A percentile compares a stretch with the other conserved stretches of the same genome.
These are phyloP conservation scores for Salix koriyanagi DNA, from an alignment of 345 rosid genomes.

Conservation along the genomic window DNA sequence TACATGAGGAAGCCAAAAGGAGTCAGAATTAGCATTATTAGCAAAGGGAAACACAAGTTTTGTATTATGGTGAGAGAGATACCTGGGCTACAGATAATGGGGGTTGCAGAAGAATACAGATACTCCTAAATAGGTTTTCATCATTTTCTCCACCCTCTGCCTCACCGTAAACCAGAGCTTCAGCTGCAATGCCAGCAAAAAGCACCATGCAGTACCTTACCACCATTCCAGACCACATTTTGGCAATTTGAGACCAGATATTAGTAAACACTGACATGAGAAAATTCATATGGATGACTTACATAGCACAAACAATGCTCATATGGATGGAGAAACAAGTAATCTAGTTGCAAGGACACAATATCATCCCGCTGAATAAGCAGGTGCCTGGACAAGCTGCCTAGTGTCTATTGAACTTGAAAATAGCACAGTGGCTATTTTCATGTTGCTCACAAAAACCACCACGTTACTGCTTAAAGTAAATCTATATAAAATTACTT, in stretches of 20 bases:
- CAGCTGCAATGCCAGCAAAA: slow-evolving; percentile 97
- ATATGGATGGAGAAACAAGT: neutral
- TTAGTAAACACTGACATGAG: neutral
- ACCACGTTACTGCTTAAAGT: too few species aligned
- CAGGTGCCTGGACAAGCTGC: neutral
- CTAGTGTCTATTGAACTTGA: too few species aligned
- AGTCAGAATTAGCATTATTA: neutral
- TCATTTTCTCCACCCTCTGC: slow-evolving; percentile 98
- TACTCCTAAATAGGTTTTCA: slow-evolving; percentile 86
- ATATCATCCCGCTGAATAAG: neutral
- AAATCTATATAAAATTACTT: too few species aligned
- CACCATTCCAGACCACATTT: slow-evolving; percentile 11
- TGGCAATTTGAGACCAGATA: neutral
- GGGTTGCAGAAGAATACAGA: slow-evolving; percentile 71
- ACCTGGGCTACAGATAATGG: slow-evolving; percentile 84
- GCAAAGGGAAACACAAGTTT: neutral
- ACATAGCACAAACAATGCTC: neutral
- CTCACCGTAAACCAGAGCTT: slow-evolving; percentile 82
- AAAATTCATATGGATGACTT: neutral
- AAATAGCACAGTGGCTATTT: too few species aligned
- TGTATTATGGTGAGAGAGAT: neutral
- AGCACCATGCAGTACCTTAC: slow-evolving; percentile 91
- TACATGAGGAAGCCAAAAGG: neutral
- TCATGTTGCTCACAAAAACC: too few species aligned
- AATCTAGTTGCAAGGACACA: neutral